Evolutionary conservation across 2,329 filamentous ascomycete species (phyloP).

Genomic region (Thielaviopsis musarum): DNA sequence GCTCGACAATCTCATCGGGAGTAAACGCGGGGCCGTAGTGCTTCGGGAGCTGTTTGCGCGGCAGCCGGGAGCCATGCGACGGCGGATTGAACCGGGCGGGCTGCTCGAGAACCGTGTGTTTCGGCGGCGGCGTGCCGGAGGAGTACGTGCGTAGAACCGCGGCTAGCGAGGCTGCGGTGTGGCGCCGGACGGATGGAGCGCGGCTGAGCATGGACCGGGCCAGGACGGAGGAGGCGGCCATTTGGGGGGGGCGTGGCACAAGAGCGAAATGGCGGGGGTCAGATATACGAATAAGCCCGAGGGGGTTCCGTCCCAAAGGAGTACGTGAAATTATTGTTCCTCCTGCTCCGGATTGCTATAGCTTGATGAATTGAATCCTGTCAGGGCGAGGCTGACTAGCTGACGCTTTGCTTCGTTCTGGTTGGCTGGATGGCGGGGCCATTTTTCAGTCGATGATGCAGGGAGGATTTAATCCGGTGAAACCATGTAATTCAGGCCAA

Average conservation of each 20-base stretch:
- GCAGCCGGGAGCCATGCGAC: conserved; percentile 61
- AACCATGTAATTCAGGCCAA: conserved; percentile 8
- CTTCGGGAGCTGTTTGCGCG: conserved; percentile 37
- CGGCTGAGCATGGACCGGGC: background rate
- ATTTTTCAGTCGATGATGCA: background rate
- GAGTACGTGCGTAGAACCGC: background rate
- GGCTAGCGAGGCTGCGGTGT: background rate
- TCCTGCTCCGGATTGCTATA: no score
- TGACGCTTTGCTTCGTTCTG: background rate
- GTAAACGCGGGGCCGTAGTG: conserved; percentile 62
- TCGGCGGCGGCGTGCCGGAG: conserved; percentile 20
- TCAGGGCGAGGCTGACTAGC: background rate
- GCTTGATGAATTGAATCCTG: background rate
- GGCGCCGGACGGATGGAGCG: background rate
- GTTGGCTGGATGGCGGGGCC: background rate
- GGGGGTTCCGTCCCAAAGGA: background rate
- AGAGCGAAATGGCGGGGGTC: background rate
- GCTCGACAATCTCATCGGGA: conserved; percentile 45
- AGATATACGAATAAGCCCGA: background rate
- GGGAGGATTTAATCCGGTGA: background rate
- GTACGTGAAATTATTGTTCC: no score
- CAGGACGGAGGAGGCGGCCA: background rate
- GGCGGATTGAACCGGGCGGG: conserved; percentile 83
- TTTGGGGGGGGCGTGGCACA: background rate
- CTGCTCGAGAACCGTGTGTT: conserved; percentile 62